Evolutionary conservation across 2,329 filamentous ascomycete genomes (phyloP), one percentile per base, ranked within the genome.

Genomic region (Penicillium corylophilum): DNA sequence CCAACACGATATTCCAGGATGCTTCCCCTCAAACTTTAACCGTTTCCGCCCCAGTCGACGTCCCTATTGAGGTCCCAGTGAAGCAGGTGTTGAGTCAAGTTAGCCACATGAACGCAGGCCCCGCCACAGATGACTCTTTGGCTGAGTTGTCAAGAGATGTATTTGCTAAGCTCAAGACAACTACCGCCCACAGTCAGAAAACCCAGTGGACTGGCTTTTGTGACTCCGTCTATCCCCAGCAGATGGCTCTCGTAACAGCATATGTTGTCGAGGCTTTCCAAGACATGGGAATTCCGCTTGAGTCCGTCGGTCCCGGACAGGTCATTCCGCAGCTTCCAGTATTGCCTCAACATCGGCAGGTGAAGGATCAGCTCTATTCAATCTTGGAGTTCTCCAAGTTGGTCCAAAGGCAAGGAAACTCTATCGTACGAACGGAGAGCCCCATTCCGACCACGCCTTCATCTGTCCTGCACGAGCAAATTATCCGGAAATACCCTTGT

Each of bases 401-500:
- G 13, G 13, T 18, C 3, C 33, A 18, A 18, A n/a, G n/a, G n/a
- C n/a, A n/a, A n/a, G n/a, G n/a, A n/a, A n/a, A n/a, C n/a, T n/a
- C n/a, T 4, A 7, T 16, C 16, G 33, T 36, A 15, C 33, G 33
- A 7, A 36, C 33, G 4, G 9, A n/a, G 9, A 36, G 10, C 2
- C 2, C 33, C 13, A 15, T 36, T 6, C 15, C 33, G 2, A n/a
- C 7, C 10, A 6, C n/a, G 15, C 13, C 28, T 7, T 31, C 28
- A 31, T 7, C 7, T 7, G 13, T 13, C 28, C 13, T 38, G 15
- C 35, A 38, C n/a, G 35, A 7, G n/a, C 35, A 46, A 4, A 38
- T 74, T 1, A 41, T 70, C 2, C 28, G 44, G 1, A 42, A 59
- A 10, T 69, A 64, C 29, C 73, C 74, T 0, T 53, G 66, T 5